Base-by-base conservation (phyloP, 73 alveolate genomes). In the Urostyla sp. region DNA sequence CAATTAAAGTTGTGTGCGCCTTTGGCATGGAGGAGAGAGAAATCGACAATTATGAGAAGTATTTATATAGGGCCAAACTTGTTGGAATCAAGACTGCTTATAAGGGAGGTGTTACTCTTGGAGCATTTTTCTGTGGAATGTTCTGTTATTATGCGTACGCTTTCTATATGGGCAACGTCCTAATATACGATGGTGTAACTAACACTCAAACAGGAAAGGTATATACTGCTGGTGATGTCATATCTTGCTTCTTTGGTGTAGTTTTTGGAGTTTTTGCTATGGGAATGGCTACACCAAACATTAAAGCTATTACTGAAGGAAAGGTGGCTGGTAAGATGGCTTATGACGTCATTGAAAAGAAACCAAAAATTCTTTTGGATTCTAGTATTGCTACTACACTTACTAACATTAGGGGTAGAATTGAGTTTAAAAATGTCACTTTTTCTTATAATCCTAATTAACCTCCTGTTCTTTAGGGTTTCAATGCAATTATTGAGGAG, bases 371-470 rank as follows among this genome's bases (percentile, higher is more conserved):
- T 36, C 4, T n/a, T 0, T 27, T 49, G 38, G 77, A 80, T 23
- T 66, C 10, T 32, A 38, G 18, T 2, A 10, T 3, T n/a, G 26
- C 56, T 6, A 4, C 32, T 11, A 34, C 28, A 5, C 40, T 80
- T 3, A 87, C 67, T 0, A 72, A 76, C n/a, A 43, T 89, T 13
- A 67, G 40, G 46, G 96, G 94, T 5, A 73, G 67, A 31, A 87
- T 94, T 0, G 93, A 89, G 61, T 85, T 94, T 63, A 84, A 50
- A 54, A 89, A 94, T 54, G 97, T 94, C 35, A 67, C 88, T 23
- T 94, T 94, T 83, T 75, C 80, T 11, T 94, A 92, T 77, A 94
- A 93, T 0, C 53, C 95, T 16, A 86, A 94, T 16, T 89, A 87
- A 44, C 40, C 48, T 10, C 37, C 31, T 40, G 78, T 77, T 0